phyloP scores from a whole-genome alignment of 352 stramenopile genomes.

The Phytophthora boehmeriae region DNA sequence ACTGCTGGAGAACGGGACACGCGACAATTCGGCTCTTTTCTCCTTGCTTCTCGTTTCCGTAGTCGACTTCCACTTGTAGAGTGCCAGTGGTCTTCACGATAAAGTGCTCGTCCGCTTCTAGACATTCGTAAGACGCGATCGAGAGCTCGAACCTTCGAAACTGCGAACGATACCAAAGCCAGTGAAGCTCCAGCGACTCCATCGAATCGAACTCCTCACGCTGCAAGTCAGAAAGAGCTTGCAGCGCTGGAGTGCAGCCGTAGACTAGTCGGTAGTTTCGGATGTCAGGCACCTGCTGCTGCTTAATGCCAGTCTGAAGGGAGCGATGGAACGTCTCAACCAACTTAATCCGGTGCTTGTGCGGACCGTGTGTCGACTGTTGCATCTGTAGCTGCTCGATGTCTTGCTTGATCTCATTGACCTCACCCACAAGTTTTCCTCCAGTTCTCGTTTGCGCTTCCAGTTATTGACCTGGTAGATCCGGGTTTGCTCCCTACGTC shows the following conservation, averaged over 20 bases:
- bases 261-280: neutral
- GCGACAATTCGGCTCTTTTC: slow-evolving; percentile 10
- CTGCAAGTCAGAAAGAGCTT: slow-evolving; percentile 34
- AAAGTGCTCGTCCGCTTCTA: slow-evolving; percentile 42
- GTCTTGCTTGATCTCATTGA: too few species aligned
- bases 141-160: slow-evolving; percentile 35
- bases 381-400: too few species aligned
- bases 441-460: too few species aligned
- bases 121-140: slow-evolving; percentile 32
- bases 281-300: slow-evolving; percentile 2
- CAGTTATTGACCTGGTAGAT: too few species aligned
- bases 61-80: slow-evolving; percentile 26
- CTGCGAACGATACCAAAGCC: slow-evolving; percentile 47
- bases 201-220: slow-evolving; percentile 48
- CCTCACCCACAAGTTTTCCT: too few species aligned
- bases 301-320: slow-evolving; percentile 10
- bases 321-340: too few species aligned
- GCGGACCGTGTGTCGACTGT: too few species aligned
- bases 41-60: slow-evolving; percentile 1
- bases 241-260: slow-evolving; percentile 31
- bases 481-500: too few species aligned
- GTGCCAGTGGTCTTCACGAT: slow-evolving; percentile 35
- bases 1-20: slow-evolving; percentile 52
- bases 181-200: slow-evolving; percentile 42
- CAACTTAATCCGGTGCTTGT: too few species aligned